A percentile compares a stretch with the other conserved stretches of the same genome.
These are phyloP conservation scores for Nidularia sp. DNA, from an alignment of 768 basidiomycete genomes.

Conservation along the genomic window DNA sequence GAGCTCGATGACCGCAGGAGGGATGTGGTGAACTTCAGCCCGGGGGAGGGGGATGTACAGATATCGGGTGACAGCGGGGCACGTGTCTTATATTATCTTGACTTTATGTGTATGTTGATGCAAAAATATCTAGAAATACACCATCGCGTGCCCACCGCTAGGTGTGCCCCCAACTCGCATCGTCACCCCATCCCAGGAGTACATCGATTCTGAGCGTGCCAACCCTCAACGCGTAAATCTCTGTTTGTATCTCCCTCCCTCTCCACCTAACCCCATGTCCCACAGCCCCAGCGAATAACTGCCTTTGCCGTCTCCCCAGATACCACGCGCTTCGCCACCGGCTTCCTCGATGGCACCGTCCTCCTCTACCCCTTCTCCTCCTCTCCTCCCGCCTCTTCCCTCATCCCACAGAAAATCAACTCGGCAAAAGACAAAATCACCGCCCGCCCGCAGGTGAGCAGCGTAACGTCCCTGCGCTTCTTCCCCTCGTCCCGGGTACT, in stretches of 20 bases:
- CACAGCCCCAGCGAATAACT: constrained; percentile 50
- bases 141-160: constrained; percentile 43
- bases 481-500: constrained; percentile 73
- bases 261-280: background rate
- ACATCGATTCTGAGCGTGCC: constrained; percentile 40
- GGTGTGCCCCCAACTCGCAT: constrained; percentile 44
- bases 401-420: constrained; percentile 14
- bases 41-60: constrained; percentile 42
- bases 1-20: constrained; percentile 50
- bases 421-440: constrained; percentile 22
- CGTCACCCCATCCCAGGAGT: constrained; percentile 46
- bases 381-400: constrained; percentile 9
- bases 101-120: background rate
- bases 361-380: constrained; percentile 39
- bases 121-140: constrained; percentile 24
- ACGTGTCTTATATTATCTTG: constrained; percentile 10
- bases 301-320: constrained; percentile 64
- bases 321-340: constrained; percentile 52
- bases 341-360: constrained; percentile 57
- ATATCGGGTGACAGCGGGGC: constrained; percentile 28
- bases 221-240: constrained; percentile 33
- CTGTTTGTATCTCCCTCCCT: background rate
- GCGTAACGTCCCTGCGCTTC: constrained; percentile 53
- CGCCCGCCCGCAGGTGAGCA: constrained; percentile 45
- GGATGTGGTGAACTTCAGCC: constrained; percentile 38